These are phyloP conservation scores for Pseudonectria foliicola DNA, from an alignment of 2,329 filamentous ascomycete species.

Conservation along the genomic window DNA sequence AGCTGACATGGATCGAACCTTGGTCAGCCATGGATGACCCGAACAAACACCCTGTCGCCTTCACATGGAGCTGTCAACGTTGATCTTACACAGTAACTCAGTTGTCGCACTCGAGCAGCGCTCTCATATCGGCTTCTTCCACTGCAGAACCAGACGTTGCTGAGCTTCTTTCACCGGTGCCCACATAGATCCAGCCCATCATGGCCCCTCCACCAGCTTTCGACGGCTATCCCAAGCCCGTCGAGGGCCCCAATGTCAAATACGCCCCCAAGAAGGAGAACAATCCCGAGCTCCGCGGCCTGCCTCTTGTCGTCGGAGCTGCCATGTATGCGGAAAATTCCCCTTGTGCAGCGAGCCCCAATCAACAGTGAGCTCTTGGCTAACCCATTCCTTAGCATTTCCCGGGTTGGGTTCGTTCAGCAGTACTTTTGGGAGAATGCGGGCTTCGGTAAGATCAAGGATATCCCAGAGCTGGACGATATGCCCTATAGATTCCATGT, in stretches of 20 bases:
- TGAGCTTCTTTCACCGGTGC: too few relatives aligned
- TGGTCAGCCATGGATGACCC: too few relatives aligned
- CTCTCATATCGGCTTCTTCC: too few relatives aligned
- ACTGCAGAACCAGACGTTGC: too few relatives aligned
- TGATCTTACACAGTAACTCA: too few relatives aligned
- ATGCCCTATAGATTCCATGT: constrained; percentile 42
- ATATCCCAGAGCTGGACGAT: constrained; percentile 40
- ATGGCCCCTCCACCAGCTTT: constrained; percentile 29
- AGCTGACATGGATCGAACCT: too few relatives aligned
- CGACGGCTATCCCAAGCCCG: constrained; percentile 35
- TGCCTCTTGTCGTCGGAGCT: constrained; percentile 53
- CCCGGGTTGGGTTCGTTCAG: constrained; percentile 54
- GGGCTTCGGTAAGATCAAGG: constrained; percentile 41
- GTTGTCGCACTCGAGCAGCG: too few relatives aligned
- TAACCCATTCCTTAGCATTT: constrained; percentile 39
- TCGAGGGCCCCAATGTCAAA: constrained; percentile 29
- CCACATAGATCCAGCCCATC: too few relatives aligned
- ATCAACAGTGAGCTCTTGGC: too few relatives aligned
- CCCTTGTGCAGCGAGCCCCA: too few relatives aligned
- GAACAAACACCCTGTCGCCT: too few relatives aligned
- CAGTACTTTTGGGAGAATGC: constrained; percentile 65
- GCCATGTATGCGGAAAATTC: constrained; percentile 55
- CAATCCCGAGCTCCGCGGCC: constrained; percentile 65
- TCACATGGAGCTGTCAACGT: too few relatives aligned
- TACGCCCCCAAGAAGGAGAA: constrained; percentile 36